Base-by-base conservation (phyloP, 345 rosid species). In the Heritiera fomes region DNA sequence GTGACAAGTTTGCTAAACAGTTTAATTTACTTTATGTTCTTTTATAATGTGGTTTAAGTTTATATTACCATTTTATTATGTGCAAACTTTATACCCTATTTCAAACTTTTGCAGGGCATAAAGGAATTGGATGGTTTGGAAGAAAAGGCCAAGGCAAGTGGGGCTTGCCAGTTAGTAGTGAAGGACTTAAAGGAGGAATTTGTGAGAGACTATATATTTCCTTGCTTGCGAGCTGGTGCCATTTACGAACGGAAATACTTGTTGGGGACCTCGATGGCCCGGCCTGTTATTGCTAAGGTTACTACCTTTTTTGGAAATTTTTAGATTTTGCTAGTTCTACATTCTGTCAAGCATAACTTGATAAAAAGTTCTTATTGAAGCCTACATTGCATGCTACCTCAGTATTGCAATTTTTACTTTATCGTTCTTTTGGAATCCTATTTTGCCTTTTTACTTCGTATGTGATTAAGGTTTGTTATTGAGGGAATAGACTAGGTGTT, bases 241-340 rank as follows among this genome's bases (percentile, higher is more conserved):
- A 77, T 94, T 68, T 94, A 90, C 45, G 97, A 96, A 80, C 85
- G 99, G 68, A 94, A 96, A 78, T 96, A 96, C 88, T 87, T 96
- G 85, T 81, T 96, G 75, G 99, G 99, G 63, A 96, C 99, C 60
- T 94, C 99, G 76, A 94, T 96, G 99, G 97, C 98, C 34, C 97
- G 98, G 32, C 99, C 99, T 40, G 95, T 96, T 78, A 96, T 96
- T 81, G 99, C 99, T 28, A 94, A 96, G 96, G 99, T 89, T 47
- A 7, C 55, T 38, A 73, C 5, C n/a, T n/a, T 41, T 41, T 69
- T 14, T 8, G 60, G 73, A 28, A 40, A 41, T 78, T 18, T 10
- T 75, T 41, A 41, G 58, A 45, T 63, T n/a, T 41, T 32, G 28
- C 34, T 70, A 43, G 72, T 64, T 28, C 8, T 30, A 30, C 45